These are phyloP conservation scores for Styphnolobium japonicum DNA, from an alignment of 306 rosid genomes.

Conservation along the genomic window DNA sequence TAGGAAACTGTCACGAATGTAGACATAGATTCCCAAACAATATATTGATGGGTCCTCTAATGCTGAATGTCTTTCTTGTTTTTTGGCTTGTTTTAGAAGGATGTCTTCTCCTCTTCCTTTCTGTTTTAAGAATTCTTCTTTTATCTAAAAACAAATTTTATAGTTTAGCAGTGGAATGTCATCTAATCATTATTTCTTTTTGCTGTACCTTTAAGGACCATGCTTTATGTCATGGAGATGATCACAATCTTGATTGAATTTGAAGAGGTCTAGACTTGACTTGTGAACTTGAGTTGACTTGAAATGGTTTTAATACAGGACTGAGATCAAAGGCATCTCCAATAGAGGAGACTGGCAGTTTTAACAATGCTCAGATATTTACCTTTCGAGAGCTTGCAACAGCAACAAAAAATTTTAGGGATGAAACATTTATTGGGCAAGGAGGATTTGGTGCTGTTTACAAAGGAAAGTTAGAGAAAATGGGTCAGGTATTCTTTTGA, in stretches of 20 bases:
- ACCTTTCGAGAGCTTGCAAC: conserved; percentile 60
- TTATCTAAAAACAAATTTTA: background rate
- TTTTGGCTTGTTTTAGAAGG: background rate
- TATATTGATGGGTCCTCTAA: background rate
- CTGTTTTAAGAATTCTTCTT: background rate
- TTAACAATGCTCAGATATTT: conserved; percentile 37
- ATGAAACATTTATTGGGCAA: conserved; percentile 53
- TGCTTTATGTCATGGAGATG: background rate
- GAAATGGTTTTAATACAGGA: conserved; percentile 28
- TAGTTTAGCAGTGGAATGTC: background rate
- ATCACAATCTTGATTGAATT: background rate
- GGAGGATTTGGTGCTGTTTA: conserved; percentile 84
- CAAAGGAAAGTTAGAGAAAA: conserved; percentile 42
- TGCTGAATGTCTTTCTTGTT: background rate
- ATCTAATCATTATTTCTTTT: background rate
- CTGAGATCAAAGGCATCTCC: background rate
- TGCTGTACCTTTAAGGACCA: background rate
- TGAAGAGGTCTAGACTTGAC: background rate
- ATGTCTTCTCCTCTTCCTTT: background rate
- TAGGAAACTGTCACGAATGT: background rate
- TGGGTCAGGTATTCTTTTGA: conserved; percentile 40
- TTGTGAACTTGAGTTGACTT: background rate
- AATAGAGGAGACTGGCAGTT: background rate
- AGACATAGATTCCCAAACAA: background rate
- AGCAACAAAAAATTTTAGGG: conserved; percentile 62